Conservation (phyloP, 345 rosid genomes). For the Cardamine chenopodiifolia region DNA sequence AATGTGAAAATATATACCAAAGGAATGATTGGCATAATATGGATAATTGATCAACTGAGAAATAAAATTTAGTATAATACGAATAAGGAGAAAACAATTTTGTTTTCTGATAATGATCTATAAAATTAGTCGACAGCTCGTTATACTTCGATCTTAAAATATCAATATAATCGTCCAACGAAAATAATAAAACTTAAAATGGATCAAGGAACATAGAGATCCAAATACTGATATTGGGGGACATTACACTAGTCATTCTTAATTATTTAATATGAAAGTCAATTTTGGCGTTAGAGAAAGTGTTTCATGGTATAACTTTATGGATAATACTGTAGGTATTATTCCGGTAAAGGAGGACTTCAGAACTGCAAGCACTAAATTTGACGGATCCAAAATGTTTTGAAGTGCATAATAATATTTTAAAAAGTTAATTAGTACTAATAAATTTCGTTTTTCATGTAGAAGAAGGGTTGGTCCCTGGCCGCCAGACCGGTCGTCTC, state of each 20-base stretch:
- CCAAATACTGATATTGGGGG: background rate
- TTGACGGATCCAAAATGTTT: background rate
- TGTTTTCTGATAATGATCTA: background rate
- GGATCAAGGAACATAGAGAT: background rate
- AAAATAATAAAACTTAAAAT: background rate
- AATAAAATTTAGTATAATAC: background rate
- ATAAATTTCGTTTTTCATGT: constrained; percentile 10
- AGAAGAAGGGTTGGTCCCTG: constrained; percentile 26
- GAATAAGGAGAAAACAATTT: background rate
- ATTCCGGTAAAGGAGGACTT: background rate
- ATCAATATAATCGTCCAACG: background rate
- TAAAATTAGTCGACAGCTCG: background rate
- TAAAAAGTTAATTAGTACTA: too few species aligned
- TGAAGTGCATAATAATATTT: too few species aligned
- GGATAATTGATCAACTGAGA: background rate
- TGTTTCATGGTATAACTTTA: background rate
- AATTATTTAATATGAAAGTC: background rate
- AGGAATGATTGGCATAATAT: background rate
- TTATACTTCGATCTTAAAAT: background rate
- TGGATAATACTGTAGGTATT: background rate
- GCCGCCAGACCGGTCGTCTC: constrained; percentile 35
- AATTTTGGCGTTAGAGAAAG: background rate
- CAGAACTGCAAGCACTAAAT: background rate
- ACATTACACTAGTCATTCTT: background rate
- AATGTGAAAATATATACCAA: background rate